Conservation (phyloP, 163 green algal genomes). For the Prototheca cutis region DNA sequence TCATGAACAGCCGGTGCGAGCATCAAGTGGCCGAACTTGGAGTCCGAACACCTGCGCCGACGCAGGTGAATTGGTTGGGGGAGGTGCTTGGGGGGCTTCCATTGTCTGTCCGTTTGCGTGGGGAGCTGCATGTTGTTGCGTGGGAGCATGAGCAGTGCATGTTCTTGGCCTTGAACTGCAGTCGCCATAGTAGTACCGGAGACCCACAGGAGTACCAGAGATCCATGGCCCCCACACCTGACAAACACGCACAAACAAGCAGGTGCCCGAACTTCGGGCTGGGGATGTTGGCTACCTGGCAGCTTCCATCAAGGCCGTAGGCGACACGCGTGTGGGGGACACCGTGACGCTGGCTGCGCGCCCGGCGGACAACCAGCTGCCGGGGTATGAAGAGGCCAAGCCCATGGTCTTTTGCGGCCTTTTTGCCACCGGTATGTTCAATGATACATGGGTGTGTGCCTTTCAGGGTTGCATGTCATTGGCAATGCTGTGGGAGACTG, state of each 20-base stretch:
- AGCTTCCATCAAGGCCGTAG: constrained; percentile 63
- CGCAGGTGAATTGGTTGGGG: neutral
- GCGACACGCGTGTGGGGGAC: constrained; percentile 67
- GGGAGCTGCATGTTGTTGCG: no score
- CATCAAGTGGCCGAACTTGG: constrained; percentile 57
- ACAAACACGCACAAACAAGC: neutral
- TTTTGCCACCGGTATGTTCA: constrained; percentile 72
- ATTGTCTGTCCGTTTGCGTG: no score
- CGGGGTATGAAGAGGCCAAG: constrained; percentile 58
- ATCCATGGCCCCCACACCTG: neutral
- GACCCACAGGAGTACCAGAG: no score
- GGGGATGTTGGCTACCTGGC: constrained; percentile 91
- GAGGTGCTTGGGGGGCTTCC: no score
- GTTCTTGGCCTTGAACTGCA: no score
- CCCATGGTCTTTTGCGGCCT: constrained; percentile 85
- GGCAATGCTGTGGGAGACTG: no score
- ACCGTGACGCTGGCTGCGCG: constrained; percentile 66
- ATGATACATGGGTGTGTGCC: no score
- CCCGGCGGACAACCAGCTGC: constrained; percentile 32
- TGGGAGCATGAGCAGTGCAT: no score
- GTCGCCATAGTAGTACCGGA: no score
- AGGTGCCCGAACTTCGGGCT: constrained; percentile 43
- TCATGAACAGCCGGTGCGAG: constrained; percentile 26
- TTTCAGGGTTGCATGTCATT: no score
- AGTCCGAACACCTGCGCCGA: constrained; percentile 58